Base-by-base conservation (phyloP, 2,329 filamentous ascomycete genomes). In the Coniella vitis region DNA sequence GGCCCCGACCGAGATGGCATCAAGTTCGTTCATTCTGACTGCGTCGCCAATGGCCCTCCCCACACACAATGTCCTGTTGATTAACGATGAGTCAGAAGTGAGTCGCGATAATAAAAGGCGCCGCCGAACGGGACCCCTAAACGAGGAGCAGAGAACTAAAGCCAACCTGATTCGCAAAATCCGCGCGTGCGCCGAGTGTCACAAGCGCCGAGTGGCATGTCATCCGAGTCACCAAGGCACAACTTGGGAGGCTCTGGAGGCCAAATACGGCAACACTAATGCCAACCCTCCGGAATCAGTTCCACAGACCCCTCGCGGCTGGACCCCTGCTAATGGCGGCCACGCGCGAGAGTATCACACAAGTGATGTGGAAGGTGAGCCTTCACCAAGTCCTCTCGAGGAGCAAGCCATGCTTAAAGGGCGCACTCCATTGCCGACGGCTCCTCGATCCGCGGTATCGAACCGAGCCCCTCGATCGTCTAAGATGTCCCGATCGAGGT, bases 91-190 rank as follows among this genome's bases (percentile, higher is more conserved):
- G 53, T 66, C 69, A 63, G 74, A 78, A 63, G 65, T 74, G 61
- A 70, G 69, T 65, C 71, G 72, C 60, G 70, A 67, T 60, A 74
- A 75, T 57, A 74, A 76, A 57, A 80, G 74, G 60, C 73, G 78
- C 58, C 72, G 78, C 62, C 74, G 78, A 48, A 81, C 77, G 54
- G 78, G 78, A 37, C 78, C 78, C 53, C 66, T 81, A 54, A 79
- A 76, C 29, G 71, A 76, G 47, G 69, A 75, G 54, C 78, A 79
- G 57, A 71, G 78, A 61, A 75, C 80, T 56, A 76, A 76, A 61
- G 78, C 78, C 40, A 77, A 77, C 39, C 61, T 81, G 49, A 81
- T 81, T 53, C 67, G 78, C 57, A 81, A 80, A 61, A 65, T 81
- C 46, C 77, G 78, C 49, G 78, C 78, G 41, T 81, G 78, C 58